phyloP scores from a whole-genome alignment of 805 yeast species.

The Wickerhamiella brachini region DNA sequence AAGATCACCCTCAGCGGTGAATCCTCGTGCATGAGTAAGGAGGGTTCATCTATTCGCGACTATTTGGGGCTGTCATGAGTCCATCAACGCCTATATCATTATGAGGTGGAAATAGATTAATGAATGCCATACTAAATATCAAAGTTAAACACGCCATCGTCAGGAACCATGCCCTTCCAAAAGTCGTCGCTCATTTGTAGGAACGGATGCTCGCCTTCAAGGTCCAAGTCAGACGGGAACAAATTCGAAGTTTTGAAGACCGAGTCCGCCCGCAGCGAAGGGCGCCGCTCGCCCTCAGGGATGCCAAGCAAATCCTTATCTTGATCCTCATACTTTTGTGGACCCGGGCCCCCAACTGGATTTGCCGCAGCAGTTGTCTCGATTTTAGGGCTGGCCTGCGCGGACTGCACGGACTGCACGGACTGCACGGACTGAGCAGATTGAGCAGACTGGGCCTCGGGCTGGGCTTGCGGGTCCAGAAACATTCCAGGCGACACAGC shows the following conservation, averaged over 20 bases:
- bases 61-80: too few species aligned
- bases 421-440: too few species aligned
- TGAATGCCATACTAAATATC: conserved; percentile 1
- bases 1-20: neutral
- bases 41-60: too few species aligned
- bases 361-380: neutral
- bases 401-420: too few species aligned
- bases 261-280: conserved; percentile 23
- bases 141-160: conserved; percentile 14
- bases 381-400: neutral
- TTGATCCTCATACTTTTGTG: neutral
- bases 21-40: neutral
- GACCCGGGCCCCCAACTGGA: too few species aligned
- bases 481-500: neutral
- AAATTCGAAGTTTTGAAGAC: neutral
- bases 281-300: neutral
- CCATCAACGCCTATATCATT: too few species aligned
- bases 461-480: neutral
- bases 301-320: neutral
- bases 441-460: neutral
- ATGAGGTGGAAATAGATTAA: too few species aligned
- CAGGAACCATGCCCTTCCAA: conserved; percentile 40
- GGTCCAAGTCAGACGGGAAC: conserved; percentile 1
- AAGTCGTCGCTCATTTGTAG: conserved; percentile 54
- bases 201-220: conserved; percentile 26